Conservation (phyloP, 2,329 filamentous ascomycete species). For the Aspergillus unguis region DNA sequence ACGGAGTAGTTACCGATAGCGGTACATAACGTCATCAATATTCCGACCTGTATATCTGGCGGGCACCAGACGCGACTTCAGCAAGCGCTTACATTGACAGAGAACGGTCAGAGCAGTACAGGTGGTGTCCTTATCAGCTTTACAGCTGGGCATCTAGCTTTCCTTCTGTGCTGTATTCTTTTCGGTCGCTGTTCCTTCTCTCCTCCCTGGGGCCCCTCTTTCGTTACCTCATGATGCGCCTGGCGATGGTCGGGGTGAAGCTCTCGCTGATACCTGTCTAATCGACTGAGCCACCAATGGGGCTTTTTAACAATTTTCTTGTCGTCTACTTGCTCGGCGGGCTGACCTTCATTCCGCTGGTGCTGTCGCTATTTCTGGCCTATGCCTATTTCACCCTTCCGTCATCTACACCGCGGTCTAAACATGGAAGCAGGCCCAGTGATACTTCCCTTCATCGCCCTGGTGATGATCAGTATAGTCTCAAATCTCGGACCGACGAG, state of each 20-base stretch:
- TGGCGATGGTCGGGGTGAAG: constrained; percentile 25
- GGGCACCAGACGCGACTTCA: too few species aligned
- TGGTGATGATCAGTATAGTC: constrained; percentile 62
- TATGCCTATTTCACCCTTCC: constrained; percentile 70
- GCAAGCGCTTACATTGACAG: too few species aligned
- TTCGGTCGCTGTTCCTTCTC: too few species aligned
- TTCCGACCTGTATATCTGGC: too few species aligned
- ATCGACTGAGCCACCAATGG: constrained; percentile 37
- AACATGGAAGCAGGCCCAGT: constrained; percentile 37
- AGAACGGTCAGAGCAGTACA: too few species aligned
- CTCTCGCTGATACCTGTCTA: constrained; percentile 28
- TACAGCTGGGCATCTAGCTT: too few species aligned
- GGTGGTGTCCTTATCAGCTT: too few species aligned
- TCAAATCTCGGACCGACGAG: constrained; percentile 60
- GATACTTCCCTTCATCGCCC: constrained; percentile 46
- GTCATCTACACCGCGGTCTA: constrained; percentile 22
- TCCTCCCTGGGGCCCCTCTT: too few species aligned
- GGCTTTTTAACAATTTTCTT: constrained; percentile 56
- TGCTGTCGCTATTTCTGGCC: constrained; percentile 59
- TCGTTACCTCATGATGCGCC: constrained; percentile 20
- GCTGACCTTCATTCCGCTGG: constrained; percentile 77
- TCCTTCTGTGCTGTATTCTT: too few species aligned
- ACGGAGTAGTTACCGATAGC: too few species aligned
- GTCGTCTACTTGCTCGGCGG: constrained; percentile 80
- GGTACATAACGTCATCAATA: too few species aligned